These are phyloP conservation scores for Aspergillus bombycis DNA, from an alignment of 2,329 filamentous ascomycete genomes.

Conservation along the genomic window DNA sequence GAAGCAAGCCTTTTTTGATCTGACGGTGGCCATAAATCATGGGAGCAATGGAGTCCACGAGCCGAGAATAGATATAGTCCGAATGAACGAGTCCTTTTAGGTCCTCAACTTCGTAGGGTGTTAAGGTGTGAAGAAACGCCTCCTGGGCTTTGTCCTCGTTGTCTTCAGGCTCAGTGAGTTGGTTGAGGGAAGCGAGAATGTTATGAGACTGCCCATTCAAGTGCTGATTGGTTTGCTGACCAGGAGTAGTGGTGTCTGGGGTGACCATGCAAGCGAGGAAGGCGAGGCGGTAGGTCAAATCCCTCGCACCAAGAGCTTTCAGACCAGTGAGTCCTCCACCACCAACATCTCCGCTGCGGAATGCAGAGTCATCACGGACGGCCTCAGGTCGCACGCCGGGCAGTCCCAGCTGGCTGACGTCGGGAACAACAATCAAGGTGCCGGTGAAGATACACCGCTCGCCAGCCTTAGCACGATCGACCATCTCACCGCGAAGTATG, in stretches of 20 bases:
- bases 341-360: constrained; percentile 76
- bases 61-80: constrained; percentile 88
- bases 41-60: constrained; percentile 92
- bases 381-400: constrained; percentile 83
- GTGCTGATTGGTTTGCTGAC: constrained; percentile 70
- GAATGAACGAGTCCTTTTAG: constrained; percentile 91
- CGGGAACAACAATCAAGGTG: constrained; percentile 92
- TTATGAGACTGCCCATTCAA: constrained; percentile 76
- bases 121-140: constrained; percentile 83
- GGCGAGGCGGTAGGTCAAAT: constrained; percentile 93
- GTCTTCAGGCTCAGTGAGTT: constrained; percentile 69
- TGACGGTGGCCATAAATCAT: constrained; percentile 98
- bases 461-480: constrained; percentile 93
- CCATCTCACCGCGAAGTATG: constrained; percentile 93
- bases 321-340: constrained; percentile 84
- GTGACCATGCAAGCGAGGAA: constrained; percentile 97
- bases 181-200: constrained; percentile 81
- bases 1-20: constrained; percentile 92
- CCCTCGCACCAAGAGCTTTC: constrained; percentile 89
- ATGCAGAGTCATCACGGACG: constrained; percentile 77
- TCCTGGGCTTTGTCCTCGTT: constrained; percentile 85
- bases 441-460: constrained; percentile 99
- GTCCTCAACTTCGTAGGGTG: constrained; percentile 84
- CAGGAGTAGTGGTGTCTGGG: constrained; percentile 80
- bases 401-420: constrained; percentile 91